Evolutionary conservation across 2,329 filamentous ascomycete genomes (phyloP).

Genomic region (Lecanicillium sp.): DNA sequence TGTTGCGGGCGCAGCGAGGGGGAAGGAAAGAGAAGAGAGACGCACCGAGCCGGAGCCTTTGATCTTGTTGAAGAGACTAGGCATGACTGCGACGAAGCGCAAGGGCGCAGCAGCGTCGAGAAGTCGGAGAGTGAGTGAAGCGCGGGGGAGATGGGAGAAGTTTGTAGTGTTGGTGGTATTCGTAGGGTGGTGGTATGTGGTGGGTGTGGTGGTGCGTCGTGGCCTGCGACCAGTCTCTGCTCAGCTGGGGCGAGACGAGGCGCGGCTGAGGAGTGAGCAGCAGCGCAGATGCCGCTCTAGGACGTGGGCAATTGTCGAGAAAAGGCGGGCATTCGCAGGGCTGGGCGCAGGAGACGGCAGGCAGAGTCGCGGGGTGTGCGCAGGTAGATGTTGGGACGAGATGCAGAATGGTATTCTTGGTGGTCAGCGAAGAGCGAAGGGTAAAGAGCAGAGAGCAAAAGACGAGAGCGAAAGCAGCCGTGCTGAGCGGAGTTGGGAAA

Average conservation of each 20-base stretch:
- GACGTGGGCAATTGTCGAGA: not conserved
- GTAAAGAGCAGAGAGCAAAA: not conserved
- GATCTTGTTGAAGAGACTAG: constrained; percentile 54
- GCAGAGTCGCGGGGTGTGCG: too few relatives aligned
- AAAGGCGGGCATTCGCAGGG: not conserved
- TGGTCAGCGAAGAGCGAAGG: too few relatives aligned
- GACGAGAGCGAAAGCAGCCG: not conserved
- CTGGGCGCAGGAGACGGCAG: not conserved
- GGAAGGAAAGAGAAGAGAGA: constrained; percentile 21
- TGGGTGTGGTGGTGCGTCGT: constrained; percentile 10
- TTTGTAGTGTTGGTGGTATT: too few relatives aligned
- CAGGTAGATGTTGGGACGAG: not conserved
- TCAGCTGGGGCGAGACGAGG: constrained; percentile 9
- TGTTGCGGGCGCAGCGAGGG: constrained; percentile 1
- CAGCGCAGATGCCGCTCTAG: constrained; percentile 5
- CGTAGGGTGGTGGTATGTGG: constrained; percentile 1
- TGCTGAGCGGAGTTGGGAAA: constrained; percentile 6
- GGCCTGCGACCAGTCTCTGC: constrained; percentile 1
- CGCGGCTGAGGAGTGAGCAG: constrained; percentile 10
- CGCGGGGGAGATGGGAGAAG: not conserved
- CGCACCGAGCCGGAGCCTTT: constrained; percentile 50
- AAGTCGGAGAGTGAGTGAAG: constrained; percentile 13
- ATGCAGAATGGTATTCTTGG: too few relatives aligned
- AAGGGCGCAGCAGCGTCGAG: constrained; percentile 18
- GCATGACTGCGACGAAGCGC: constrained; percentile 35